Base-by-base conservation (phyloP, 306 rosid genomes). In the Dalbergia oliveri region DNA sequence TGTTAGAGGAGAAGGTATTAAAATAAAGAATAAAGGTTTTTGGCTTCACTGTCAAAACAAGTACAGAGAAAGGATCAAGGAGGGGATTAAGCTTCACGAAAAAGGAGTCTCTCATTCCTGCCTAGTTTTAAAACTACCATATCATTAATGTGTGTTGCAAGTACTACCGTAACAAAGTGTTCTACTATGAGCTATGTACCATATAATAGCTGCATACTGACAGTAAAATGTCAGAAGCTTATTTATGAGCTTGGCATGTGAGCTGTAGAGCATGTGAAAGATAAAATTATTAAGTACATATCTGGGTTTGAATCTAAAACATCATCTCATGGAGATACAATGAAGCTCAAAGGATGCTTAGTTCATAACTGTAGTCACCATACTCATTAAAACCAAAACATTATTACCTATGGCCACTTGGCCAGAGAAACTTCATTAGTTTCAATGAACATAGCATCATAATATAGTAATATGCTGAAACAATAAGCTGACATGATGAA, bases 21-120 rank as follows among this genome's bases (percentile, higher is more conserved):
- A 50, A 47, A 18, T 11, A 35, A 37, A 9, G 10, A 44, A 47
- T 6, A 58, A 23, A 66, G 35, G 14, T 31, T 49, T 63, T 47
- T 60, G 69, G 50, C 49, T 65, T 66, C 4, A 31, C 43, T 19
- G 43, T 26, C 53, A 18, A 73, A 81, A 69, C 61, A 74, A 72
- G 66, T 45, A 13, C 45, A 47, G 9, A 8, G 44, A 64, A 41
- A 65, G 50, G 35, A 77, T 60, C 15, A 66, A 51, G 71, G 54
- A 45, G 21, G 5, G 53, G 39, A 76, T 61, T 33, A 19, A 37
- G 44, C 61, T 57, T 60, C 66, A 54, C 13, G 11, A 31, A 63
- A 34, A 73, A 31, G 14, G 16, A 57, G 33, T 14, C 34, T 35
- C 56, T 31, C 41, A 53, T 23, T 19, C 5, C 16, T 18, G 54